These are phyloP conservation scores for Eucalyptus leucophloia DNA, from an alignment of 345 rosid genomes.

Conservation along the genomic window DNA sequence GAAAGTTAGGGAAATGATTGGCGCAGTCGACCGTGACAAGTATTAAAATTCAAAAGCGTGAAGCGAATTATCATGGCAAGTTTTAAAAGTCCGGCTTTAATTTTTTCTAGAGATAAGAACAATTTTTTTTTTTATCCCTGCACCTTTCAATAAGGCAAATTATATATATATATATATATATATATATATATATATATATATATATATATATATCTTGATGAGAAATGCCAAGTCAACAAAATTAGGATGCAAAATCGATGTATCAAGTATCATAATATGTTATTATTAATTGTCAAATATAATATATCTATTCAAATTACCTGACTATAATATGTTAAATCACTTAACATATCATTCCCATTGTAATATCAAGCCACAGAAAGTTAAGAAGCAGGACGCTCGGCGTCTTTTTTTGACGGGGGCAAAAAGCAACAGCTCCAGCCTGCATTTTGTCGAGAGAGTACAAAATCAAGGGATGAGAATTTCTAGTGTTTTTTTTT, in stretches of 20 bases:
- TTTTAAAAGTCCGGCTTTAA: not conserved
- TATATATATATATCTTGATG: not conserved
- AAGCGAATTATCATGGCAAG: not conserved
- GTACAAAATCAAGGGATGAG: not conserved
- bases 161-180: not conserved
- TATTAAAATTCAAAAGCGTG: not conserved
- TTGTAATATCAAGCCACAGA: too few relatives aligned
- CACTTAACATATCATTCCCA: not conserved
- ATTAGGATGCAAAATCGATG: not conserved
- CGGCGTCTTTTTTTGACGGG: not conserved
- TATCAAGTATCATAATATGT: not conserved
- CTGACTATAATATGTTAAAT: not conserved
- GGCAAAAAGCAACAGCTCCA: not conserved
- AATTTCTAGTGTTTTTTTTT: conserved; percentile 9
- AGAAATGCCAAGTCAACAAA: not conserved
- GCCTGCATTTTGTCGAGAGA: not conserved
- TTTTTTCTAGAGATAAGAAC: not conserved
- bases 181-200: not conserved
- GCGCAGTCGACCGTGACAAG: not conserved
- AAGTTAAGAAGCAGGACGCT: not conserved
- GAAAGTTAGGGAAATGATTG: not conserved
- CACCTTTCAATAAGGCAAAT: not conserved
- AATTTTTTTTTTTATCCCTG: not conserved
- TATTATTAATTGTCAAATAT: not conserved
- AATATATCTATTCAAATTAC: not conserved